Percentiles rank a stretch among this genome's conserved stretches.
phyloP scores from a whole-genome alignment of 371 early-diverging fungal species.

The Circinella minor region DNA sequence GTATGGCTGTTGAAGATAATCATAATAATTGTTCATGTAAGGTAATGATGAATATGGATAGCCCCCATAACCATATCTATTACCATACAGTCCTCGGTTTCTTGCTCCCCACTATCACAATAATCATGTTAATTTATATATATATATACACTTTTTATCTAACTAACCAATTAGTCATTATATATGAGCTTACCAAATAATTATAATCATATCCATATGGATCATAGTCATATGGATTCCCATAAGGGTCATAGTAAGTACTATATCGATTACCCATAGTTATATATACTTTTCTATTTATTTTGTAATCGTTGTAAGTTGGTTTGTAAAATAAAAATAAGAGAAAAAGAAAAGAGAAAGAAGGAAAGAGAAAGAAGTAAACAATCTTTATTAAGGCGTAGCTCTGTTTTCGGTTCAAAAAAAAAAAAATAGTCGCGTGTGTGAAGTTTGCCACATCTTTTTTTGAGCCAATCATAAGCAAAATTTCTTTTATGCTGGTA shows the following conservation, averaged over 20 bases:
- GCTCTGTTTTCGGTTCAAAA: not conserved
- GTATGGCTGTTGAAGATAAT: constrained; percentile 2
- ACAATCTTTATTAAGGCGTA: not conserved
- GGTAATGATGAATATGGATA: not conserved
- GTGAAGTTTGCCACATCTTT: no score
- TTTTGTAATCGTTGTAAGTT: not conserved
- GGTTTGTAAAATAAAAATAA: not conserved
- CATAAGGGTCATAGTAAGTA: constrained; percentile 8
- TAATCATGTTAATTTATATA: no score
- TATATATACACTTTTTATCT: no score
- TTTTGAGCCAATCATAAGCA: no score
- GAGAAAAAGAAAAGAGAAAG: constrained; percentile 1
- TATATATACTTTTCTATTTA: no score
- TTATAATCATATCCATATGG: constrained; percentile 15
- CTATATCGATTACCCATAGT: constrained; percentile 16
- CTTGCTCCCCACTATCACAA: constrained; percentile 10
- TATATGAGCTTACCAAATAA: constrained; percentile 9
- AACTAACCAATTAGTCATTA: not conserved
- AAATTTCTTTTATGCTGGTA: no score
- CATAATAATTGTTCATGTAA: constrained; percentile 8
- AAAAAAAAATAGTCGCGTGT: not conserved
- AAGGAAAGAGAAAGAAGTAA: constrained; percentile 7
- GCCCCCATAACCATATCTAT: not conserved
- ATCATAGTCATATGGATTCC: constrained; percentile 16
- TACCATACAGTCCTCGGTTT: constrained; percentile 11